Evolutionary conservation across 768 basidiomycete genomes (phyloP).

Genomic region (Lactifluus volemus): DNA sequence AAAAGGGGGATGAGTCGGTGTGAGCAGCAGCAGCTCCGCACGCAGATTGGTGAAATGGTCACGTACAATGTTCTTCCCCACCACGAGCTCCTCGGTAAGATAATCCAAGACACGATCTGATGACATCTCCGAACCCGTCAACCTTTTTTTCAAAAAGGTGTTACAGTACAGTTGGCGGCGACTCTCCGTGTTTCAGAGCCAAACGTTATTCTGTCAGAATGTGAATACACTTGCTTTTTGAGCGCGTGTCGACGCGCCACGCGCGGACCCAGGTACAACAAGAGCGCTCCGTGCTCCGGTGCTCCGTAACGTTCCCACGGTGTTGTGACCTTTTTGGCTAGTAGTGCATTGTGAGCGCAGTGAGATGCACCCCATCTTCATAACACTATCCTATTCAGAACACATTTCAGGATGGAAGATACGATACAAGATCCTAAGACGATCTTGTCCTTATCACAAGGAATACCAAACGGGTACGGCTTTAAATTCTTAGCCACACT

Average conservation of each 20-base stretch:
- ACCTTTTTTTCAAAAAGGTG: neutral
- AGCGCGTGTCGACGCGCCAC: neutral
- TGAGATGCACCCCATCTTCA: no score
- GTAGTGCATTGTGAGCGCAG: no score
- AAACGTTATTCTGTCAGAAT: neutral
- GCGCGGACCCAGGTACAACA: neutral
- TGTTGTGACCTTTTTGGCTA: no score
- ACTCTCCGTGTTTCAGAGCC: neutral
- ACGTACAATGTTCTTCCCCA: constrained; percentile 36
- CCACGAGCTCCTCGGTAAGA: constrained; percentile 39
- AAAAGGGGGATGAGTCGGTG: neutral
- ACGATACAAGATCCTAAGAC: no score
- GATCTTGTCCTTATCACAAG: neutral
- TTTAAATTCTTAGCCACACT: neutral
- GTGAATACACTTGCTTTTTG: no score
- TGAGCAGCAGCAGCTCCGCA: neutral
- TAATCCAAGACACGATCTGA: constrained; percentile 29
- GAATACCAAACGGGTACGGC: neutral
- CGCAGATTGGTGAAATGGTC: neutral
- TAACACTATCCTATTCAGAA: no score
- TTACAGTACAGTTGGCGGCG: neutral
- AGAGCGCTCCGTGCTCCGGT: no score
- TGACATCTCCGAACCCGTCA: constrained; percentile 2
- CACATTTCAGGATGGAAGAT: no score
- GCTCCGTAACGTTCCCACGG: no score